Evolutionary conservation across 495 filamentous ascomycete species (phyloP), one percentile per base, ranked within the genome.

Genomic region (Neurospora terricola): DNA sequence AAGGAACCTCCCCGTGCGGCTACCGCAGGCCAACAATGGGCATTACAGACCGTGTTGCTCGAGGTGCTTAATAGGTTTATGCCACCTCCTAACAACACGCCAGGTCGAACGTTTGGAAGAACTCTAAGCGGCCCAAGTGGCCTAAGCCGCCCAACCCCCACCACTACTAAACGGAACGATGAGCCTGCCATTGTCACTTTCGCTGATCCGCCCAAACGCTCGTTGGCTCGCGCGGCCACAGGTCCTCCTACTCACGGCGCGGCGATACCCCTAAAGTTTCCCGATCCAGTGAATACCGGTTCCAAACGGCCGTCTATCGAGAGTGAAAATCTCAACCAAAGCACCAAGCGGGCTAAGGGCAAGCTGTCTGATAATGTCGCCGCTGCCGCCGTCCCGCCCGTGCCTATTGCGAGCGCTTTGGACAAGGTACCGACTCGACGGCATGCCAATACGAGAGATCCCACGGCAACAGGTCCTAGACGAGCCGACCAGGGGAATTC

Each of bases 381-480:
- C 40, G 42, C 38, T 21, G 27, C 36, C 38, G 2, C 18, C 10
- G 12, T 23, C 43, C 18, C 62, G 23, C 34, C 42, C 16, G 30
- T 69, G 36, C 72, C 72, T 5, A 59, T 70, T 48, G 74, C 54
- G 9, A 71, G 45, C 23, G 73, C 75, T 6, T 40, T 77, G 34
- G 76, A 77, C 75, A 69, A 71, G n/a, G 76, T 77, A 42, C 76
- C 76, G n/a, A 54, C 16, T 38, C 74, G 76, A 8, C 69, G 45
- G n/a, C 54, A 66, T 66, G 54, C 27, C 5, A 66, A 66, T 36
- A 36, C 54, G 11, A 66, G 30, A 16, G 54, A 66, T 34, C 27
- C 54, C 6, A 66, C 48, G 27, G 48, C n/a, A 40, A 38, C 38
- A 21, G 21, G 18, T 38, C 38, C 27, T 37, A 38, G 11, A n/a